phyloP scores from a whole-genome alignment of 345 rosid genomes.

The Acer negundo region DNA sequence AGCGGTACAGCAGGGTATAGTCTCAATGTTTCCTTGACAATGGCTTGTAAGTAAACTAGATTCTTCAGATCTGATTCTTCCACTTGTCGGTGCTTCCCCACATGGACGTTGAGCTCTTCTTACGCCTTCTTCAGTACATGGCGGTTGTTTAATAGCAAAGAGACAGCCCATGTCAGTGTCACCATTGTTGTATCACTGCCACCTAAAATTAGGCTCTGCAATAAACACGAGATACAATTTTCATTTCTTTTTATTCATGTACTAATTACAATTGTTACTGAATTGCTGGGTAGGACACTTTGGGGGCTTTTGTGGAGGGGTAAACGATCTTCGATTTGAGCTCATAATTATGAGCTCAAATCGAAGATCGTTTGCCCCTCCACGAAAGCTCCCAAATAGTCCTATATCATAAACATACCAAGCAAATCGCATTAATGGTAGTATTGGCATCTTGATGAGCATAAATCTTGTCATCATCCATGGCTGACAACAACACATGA shows the following conservation, averaged over 20 bases:
- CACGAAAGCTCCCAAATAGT: too few species aligned
- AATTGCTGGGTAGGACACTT: background rate
- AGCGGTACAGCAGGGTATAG: conserved; percentile 36
- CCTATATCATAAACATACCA: conserved; percentile 35
- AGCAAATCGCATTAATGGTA: conserved; percentile 55
- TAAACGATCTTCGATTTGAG: too few species aligned
- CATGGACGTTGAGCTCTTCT: conserved; percentile 36
- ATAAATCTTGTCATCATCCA: conserved; percentile 36
- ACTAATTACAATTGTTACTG: background rate
- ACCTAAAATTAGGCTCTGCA: conserved; percentile 52
- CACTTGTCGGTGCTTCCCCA: conserved; percentile 36
- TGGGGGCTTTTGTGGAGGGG: too few species aligned
- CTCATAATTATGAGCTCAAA: too few species aligned
- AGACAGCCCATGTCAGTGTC: conserved; percentile 46
- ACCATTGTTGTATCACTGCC: conserved; percentile 47
- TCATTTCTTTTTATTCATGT: background rate
- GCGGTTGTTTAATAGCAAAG: conserved; percentile 42
- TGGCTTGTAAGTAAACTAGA: conserved; percentile 39
- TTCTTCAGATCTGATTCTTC: conserved; percentile 42
- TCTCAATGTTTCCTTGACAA: conserved; percentile 48
- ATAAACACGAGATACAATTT: background rate
- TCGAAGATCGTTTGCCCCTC: too few species aligned
- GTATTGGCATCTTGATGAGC: conserved; percentile 42
- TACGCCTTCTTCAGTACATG: conserved; percentile 34
- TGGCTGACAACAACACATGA: conserved; percentile 52